A percentile compares a stretch with the other conserved stretches of the same genome.
Conservation (phyloP, 2,329 filamentous ascomycete genomes). For the Lachnellula suecica region DNA sequence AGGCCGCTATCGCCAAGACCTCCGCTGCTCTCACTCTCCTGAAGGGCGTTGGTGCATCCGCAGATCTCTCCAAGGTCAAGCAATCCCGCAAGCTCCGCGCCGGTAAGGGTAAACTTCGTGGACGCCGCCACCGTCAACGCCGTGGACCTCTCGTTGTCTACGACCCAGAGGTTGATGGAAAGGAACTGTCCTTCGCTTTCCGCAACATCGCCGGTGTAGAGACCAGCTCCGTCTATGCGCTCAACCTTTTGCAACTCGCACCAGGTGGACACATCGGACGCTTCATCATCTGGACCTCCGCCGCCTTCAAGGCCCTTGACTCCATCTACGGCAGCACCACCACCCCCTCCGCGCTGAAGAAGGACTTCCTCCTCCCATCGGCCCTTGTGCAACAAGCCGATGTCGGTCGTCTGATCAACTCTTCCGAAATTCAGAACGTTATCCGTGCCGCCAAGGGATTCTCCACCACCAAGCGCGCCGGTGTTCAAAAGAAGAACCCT, state of each 20-base stretch:
- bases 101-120: conserved; percentile 98
- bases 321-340: conserved; percentile 95
- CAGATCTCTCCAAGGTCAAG: conserved; percentile 94
- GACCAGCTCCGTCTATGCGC: conserved; percentile 87
- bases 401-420: conserved; percentile 98
- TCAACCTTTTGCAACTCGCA: conserved; percentile 99
- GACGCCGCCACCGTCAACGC: conserved; percentile 94
- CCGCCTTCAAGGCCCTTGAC: conserved; percentile 95
- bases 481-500: conserved; percentile 99
- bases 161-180: conserved; percentile 92
- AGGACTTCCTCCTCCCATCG: conserved; percentile 95
- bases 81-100: conserved; percentile 94
- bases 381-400: conserved; percentile 94
- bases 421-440: conserved; percentile 95
- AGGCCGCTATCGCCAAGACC: conserved; percentile 81
- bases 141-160: conserved; percentile 98
- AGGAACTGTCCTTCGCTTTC: conserved; percentile 90
- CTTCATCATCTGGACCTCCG: conserved; percentile 98
- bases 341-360: conserved; percentile 88
- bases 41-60: conserved; percentile 84
- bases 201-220: conserved; percentile 99
- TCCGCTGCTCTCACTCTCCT: conserved; percentile 82
- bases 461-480: conserved; percentile 82
- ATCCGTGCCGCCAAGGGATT: conserved; percentile 89
- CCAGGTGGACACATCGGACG: conserved; percentile 98